phyloP scores from a whole-genome alignment of 345 rosid species.

The Balakata baccata region DNA sequence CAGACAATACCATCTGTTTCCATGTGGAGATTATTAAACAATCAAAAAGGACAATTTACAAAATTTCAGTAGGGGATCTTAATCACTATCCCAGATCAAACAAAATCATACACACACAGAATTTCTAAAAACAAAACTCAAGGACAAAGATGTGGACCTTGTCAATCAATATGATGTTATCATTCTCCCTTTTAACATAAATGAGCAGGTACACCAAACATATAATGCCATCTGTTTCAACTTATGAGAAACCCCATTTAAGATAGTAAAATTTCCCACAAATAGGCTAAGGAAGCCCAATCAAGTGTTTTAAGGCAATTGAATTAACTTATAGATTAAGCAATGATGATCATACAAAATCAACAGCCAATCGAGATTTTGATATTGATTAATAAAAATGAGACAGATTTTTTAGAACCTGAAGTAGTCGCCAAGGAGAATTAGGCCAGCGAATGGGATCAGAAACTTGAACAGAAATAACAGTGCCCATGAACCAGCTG shows the following conservation, averaged over 20 bases:
- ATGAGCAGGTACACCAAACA: conserved; percentile 14
- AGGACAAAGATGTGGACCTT: conserved; percentile 18
- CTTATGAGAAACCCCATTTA: conserved; percentile 17
- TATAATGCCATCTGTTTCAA: background rate
- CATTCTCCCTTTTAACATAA: conserved; percentile 3
- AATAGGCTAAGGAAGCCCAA: background rate
- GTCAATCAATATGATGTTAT: conserved; percentile 7
- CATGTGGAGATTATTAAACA: conserved; percentile 14
- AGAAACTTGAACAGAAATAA: conserved; percentile 39
- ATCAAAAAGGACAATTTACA: background rate
- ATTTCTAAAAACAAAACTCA: conserved; percentile 2
- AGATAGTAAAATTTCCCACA: conserved; percentile 2
- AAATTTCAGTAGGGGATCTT: background rate
- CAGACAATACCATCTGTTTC: conserved; percentile 1
- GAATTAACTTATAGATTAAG: too few species aligned
- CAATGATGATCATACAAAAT: too few species aligned
- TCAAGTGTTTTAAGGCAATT: too few species aligned
- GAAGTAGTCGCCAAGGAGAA: conserved; percentile 91
- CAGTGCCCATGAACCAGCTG: conserved; percentile 34
- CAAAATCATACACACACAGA: conserved; percentile 6
- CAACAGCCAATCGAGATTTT: too few species aligned
- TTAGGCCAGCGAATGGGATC: conserved; percentile 84
- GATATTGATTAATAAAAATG: too few species aligned
- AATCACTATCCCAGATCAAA: background rate
- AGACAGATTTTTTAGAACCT: conserved; percentile 39